A percentile compares a stretch with the other conserved stretches of the same genome.
Evolutionary conservation across 2,329 filamentous ascomycete species (phyloP).

Genomic region (Stachybotrys chlorohalonatus): DNA sequence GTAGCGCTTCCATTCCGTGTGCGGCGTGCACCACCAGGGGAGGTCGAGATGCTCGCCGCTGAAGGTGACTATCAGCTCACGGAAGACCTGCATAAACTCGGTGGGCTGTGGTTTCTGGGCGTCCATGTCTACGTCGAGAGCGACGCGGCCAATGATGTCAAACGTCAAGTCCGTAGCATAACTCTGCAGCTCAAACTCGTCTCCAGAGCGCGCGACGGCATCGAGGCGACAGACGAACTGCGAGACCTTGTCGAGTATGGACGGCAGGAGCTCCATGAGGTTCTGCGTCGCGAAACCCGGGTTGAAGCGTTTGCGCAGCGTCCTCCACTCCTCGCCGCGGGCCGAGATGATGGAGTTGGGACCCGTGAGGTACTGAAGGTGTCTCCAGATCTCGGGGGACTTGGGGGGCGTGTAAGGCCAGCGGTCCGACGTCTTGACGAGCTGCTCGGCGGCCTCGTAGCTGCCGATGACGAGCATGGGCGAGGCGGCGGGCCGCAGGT

Average conservation of each 20-base stretch:
- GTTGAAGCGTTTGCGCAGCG: constrained; percentile 22
- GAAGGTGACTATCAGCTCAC: neutral
- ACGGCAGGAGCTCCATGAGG: constrained; percentile 22
- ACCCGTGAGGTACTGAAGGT: constrained; percentile 3
- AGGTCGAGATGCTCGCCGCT: neutral
- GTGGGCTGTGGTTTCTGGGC: constrained; percentile 7
- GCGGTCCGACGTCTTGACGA: constrained; percentile 19
- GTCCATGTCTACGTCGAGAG: constrained; percentile 22
- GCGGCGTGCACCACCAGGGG: neutral
- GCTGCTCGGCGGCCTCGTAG: constrained; percentile 26
- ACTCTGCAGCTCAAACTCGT: constrained; percentile 17
- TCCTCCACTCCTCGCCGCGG: constrained; percentile 8
- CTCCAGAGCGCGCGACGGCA: constrained; percentile 11
- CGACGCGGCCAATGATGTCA: constrained; percentile 25
- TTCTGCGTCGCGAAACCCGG: constrained; percentile 28
- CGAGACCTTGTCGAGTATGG: constrained; percentile 23
- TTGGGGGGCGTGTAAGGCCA: constrained; percentile 23
- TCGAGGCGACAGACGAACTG: constrained; percentile 10
- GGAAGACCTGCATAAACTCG: neutral
- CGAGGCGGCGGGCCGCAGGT: constrained; percentile 22
- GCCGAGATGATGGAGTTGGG: neutral
- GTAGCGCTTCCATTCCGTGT: neutral
- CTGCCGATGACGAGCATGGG: constrained; percentile 21
- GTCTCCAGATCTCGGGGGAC: constrained; percentile 3
- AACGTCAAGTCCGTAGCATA: constrained; percentile 23